Evolutionary conservation across 306 rosid genomes (phyloP), one percentile per base, ranked within the genome.

Genomic region (Erythrophleum fordii): DNA sequence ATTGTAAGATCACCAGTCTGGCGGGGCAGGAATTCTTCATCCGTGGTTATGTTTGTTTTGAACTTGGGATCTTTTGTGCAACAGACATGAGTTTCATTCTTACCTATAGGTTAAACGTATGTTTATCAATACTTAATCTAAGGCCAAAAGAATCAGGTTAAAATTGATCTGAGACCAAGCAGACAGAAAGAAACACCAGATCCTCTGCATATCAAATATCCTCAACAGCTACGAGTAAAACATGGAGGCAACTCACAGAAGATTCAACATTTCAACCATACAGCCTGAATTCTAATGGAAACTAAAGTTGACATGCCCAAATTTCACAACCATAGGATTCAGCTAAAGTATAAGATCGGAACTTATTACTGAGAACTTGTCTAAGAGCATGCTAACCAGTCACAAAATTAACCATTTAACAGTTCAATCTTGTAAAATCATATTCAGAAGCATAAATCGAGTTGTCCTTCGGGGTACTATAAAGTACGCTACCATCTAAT

Each of bases 1-100:
- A 93, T 90, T 18, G 89, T 86, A 42, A 95, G 92, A 79, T 95
- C 99, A 58, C 98, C 99, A 17, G 82, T 91, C 62, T 86, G 89
- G 11, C 84, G 89, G 39, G 96, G 94, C 22, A 72, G 83, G 80
- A 93, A 91, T 73, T 75, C 81, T 23, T 83, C 87, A 8, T 78
- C 83, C 13, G 62, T 78, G 7, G 85, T 79, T 25, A 86, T 82
- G 81, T 93, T 90, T 65, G 96, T 69, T 85, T 87, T 89, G 65
- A 82, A 75, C 17, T 62, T 72, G 9, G 83, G 67, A 77, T 90
- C 91, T 5, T 79, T 89, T 6, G 61, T 78, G 86, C 99, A 95
- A 82, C 98, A 95, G n/a, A 91, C 90, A 48, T 82, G 86, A 81
- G 85, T 90, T 41, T 46, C 79, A 76, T 72, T 91, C 81, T 76